These are phyloP conservation scores for Stemphylium beticola DNA, from an alignment of 2,329 filamentous ascomycete species.

Conservation along the genomic window DNA sequence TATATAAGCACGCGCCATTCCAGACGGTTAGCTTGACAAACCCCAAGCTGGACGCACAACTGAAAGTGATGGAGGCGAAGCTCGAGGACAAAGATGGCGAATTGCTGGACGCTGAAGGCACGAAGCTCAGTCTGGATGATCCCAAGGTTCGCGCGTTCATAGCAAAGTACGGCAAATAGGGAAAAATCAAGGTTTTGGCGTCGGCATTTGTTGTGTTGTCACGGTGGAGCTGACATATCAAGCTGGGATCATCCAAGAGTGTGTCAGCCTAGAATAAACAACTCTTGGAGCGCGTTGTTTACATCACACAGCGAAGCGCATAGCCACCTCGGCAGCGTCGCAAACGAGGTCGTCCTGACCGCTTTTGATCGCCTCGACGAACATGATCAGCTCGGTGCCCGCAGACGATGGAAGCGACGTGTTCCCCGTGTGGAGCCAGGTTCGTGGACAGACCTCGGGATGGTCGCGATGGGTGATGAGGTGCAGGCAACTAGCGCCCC, in stretches of 20 bases:
- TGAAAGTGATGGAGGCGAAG: constrained; percentile 47
- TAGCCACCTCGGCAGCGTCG: not conserved
- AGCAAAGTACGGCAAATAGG: constrained; percentile 37
- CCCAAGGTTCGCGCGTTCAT: constrained; percentile 41
- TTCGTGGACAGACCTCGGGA: constrained; percentile 23
- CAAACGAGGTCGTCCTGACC: not conserved
- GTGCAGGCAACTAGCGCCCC: constrained; percentile 6
- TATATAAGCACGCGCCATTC: constrained; percentile 49
- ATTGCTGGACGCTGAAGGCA: constrained; percentile 46
- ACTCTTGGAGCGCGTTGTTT: constrained; percentile 4
- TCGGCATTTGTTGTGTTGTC: constrained; percentile 8
- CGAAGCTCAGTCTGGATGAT: constrained; percentile 39
- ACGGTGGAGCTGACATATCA: constrained; percentile 1
- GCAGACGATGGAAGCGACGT: constrained; percentile 2
- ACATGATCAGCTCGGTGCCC: constrained; percentile 5
- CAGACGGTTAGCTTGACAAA: constrained; percentile 34
- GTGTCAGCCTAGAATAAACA: constrained; percentile 5
- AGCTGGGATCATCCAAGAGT: constrained; percentile 5
- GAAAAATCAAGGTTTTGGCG: constrained; percentile 1
- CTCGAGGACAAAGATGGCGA: constrained; percentile 48
- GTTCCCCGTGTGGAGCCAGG: constrained; percentile 13
- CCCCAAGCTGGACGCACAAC: constrained; percentile 32
- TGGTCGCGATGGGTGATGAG: constrained; percentile 27
- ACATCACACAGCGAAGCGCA: not conserved
- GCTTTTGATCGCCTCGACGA: not conserved